Percentiles rank a stretch among this genome's conserved stretches.
phyloP scores from a whole-genome alignment of 345 rosid genomes.

The Rhodomyrtus tomentosa region DNA sequence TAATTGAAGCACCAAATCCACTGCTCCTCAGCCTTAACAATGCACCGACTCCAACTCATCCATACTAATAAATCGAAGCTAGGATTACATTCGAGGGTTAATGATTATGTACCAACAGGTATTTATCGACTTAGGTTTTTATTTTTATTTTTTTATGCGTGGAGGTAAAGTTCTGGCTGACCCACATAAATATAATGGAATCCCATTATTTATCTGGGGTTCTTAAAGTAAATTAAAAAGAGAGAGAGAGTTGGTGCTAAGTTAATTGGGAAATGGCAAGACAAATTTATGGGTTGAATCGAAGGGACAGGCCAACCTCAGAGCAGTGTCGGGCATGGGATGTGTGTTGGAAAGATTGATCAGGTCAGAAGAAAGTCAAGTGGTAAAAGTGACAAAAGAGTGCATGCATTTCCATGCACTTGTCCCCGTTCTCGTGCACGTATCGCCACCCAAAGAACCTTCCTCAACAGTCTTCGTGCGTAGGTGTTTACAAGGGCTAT shows the following conservation, averaged over 20 bases:
- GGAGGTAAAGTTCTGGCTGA: neutral
- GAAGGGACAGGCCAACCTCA: slow-evolving; percentile 6
- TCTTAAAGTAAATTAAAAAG: neutral
- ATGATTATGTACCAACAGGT: neutral
- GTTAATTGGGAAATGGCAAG: neutral
- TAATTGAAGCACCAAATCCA: neutral
- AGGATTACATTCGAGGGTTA: neutral
- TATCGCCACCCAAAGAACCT: neutral
- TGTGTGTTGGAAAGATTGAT: slow-evolving; percentile 3
- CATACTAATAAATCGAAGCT: neutral
- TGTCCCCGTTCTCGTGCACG: slow-evolving; percentile 23
- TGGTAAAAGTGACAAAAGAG: slow-evolving; percentile 15
- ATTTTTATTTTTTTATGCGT: neutral
- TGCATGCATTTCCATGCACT: slow-evolving; percentile 42
- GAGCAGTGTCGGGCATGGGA: slow-evolving; percentile 29
- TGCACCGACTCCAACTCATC: neutral
- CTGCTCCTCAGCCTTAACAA: neutral
- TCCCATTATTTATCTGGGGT: neutral
- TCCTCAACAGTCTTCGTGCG: neutral
- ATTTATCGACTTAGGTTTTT: neutral
- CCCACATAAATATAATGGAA: neutral
- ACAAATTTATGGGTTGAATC: slow-evolving; percentile 32
- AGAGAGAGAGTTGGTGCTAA: neutral
- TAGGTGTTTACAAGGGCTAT: neutral
- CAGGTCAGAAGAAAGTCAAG: slow-evolving; percentile 9